These are phyloP conservation scores for Yamadazyma dushanensis DNA, from an alignment of 1,139 yeast species.

Conservation along the genomic window DNA sequence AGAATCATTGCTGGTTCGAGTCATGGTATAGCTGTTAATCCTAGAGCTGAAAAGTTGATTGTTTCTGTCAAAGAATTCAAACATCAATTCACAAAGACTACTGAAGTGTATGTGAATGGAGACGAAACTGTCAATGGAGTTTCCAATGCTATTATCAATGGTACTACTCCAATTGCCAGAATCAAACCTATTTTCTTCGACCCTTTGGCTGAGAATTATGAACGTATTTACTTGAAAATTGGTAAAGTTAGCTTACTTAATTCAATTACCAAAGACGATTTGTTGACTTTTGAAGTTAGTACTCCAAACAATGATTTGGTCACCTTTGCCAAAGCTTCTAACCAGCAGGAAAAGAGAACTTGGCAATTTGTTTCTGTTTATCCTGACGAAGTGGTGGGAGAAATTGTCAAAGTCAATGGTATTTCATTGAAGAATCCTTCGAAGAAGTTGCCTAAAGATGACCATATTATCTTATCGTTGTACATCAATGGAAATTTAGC, in stretches of 20 bases:
- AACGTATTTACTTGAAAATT: slow-evolving; percentile 57
- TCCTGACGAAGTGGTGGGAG: slow-evolving; percentile 75
- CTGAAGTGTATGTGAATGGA: neutral
- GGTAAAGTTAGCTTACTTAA: slow-evolving; percentile 48
- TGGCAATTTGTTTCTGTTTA: slow-evolving; percentile 83
- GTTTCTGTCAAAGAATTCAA: slow-evolving; percentile 75
- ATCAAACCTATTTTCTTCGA: slow-evolving; percentile 65
- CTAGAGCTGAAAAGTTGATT: slow-evolving; percentile 73
- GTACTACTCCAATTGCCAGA: slow-evolving; percentile 56
- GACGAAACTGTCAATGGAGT: slow-evolving; percentile 29
- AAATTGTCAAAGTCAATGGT: slow-evolving; percentile 63
- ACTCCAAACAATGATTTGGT: slow-evolving; percentile 49
- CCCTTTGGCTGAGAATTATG: slow-evolving; percentile 60
- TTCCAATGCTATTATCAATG: slow-evolving; percentile 34
- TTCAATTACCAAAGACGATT: slow-evolving; percentile 34
- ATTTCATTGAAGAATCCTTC: slow-evolving; percentile 39
- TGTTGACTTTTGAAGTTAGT: slow-evolving; percentile 50
- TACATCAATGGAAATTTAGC: slow-evolving; percentile 62
- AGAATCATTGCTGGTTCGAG: slow-evolving; percentile 76
- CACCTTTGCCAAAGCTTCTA: slow-evolving; percentile 66
- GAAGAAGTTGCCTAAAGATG: slow-evolving; percentile 45
- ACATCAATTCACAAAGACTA: slow-evolving; percentile 40
- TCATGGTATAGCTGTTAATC: slow-evolving; percentile 79
- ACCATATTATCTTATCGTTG: slow-evolving; percentile 56
- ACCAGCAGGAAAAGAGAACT: slow-evolving; percentile 49